Evolutionary conservation across 2,329 filamentous ascomycete species (phyloP), one percentile per base, ranked within the genome.

Genomic region (Hypoxylon rubiginosum): DNA sequence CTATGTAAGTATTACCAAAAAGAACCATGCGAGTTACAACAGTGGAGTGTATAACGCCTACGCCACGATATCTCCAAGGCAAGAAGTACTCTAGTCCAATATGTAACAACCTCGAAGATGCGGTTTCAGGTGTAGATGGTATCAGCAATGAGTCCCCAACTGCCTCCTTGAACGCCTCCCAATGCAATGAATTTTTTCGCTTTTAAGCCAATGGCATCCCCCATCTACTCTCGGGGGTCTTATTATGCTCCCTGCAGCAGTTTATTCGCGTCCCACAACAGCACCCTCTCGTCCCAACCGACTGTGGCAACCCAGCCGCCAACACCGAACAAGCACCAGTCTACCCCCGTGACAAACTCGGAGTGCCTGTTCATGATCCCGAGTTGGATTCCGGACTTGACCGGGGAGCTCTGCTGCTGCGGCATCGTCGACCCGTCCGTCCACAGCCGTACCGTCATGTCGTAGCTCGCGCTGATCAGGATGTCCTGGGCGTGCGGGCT

Each of bases 371-470:
- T 94, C 94, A 99, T 97, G 41, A 93, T 81, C 3, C 94, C 94
- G 72, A 97, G 82, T 79, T 97, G 90, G 24, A 85, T 82, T 1
- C 92, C 93, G 43, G 89, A 81, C 8, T 83, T 78, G 0, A 82
- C 78, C 0, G 80, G 76, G 32, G 74, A 62, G 21, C 58, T 54
- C 34, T 66, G 74, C 10, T 73, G 80, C 58, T 75, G 78, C 50
- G 76, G 81, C 69, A 73, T 79, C 4, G 78, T 77, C 2, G 84
- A 84, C 4, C 82, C 92, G 76, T 98, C 96, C 10, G 90, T 93
- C 96, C 96, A 99, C 53, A 97, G 85, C 32, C 96, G 88, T 71
- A 96, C 97, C 5, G 93, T 97, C 96, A 99, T 99, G 80, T 99
- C 96, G 79, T 99, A 99, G 76, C 94, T 96, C 1, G 92, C 95